Base-by-base conservation (phyloP, 2,329 filamentous ascomycete genomes). In the Apiospora rasikravindrae region DNA sequence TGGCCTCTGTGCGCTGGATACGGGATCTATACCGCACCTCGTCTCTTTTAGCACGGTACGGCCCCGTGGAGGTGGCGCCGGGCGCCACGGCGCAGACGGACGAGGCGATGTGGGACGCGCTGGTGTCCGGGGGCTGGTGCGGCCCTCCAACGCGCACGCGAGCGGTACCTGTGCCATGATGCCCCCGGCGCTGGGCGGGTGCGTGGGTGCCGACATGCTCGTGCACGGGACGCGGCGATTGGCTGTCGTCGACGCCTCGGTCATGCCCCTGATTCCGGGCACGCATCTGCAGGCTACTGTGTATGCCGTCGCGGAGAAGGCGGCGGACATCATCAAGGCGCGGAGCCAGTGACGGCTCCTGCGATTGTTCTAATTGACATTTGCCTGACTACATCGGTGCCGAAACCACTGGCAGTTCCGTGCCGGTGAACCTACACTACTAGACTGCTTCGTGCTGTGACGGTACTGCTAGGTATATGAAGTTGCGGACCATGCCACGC, bases 1-100 rank as follows among this genome's bases (percentile, higher is more conserved):
- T 78, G 33, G 77, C 80, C 49, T 80, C 83, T 8, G 75, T 83
- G 4, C 82, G 82, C 37, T 83, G 82, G 73, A 81, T 82, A 24
- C 80, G 83, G 0, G 79, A 73, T 6, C 76, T 77, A 71, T 80
- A 78, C 69, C 19, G 8, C 29, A 37, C 57, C 8, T 64, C 57
- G 19, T 2, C 57, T 2, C 75, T 78, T 2, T 80, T 84, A 73
- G 76, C 77, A 45, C 76, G 74, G 74, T 80, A 82, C 40, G 76
- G 74, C 13, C 80, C 82, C 4, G 79, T 80, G 45, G 84, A 86
- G 71, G 74, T 79, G 0, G 74, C 77, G 0, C 84, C 81, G 19
- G 80, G 79, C 10, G 73, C 73, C 2, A 61, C 73, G 24, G 75
- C 77, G 8, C 70, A 77, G 13, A 74, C 75, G 0, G 81, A 84